These are phyloP conservation scores for Mediolabrus comicus DNA, from an alignment of 108 stramenopile species.

Conservation along the genomic window DNA sequence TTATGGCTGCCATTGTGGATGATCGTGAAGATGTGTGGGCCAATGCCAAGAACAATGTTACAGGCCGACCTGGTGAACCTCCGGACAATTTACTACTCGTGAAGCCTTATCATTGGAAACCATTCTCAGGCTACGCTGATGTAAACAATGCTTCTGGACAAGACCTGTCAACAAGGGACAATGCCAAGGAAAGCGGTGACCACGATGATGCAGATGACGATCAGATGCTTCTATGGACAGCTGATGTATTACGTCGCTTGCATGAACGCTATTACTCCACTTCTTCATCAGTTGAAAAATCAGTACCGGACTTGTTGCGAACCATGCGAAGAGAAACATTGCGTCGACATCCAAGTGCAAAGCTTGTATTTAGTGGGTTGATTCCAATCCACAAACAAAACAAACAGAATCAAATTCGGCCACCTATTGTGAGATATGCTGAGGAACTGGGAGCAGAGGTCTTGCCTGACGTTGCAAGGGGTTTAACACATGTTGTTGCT, in stretches of 20 bases:
- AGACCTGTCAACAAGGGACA: conserved; percentile 53
- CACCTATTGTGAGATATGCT: conserved; percentile 70
- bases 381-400: conserved; percentile 71
- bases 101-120: conserved; percentile 80
- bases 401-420: conserved; percentile 40
- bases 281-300: conserved; percentile 32
- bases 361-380: conserved; percentile 73
- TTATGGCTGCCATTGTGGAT: conserved; percentile 84
- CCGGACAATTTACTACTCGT: conserved; percentile 80
- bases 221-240: conserved; percentile 67
- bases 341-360: conserved; percentile 19
- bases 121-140: conserved; percentile 80
- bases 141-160: conserved; percentile 83
- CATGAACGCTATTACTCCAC: conserved; percentile 63
- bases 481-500: conserved; percentile 73
- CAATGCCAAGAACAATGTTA: conserved; percentile 68
- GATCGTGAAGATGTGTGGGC: conserved; percentile 94
- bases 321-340: conserved; percentile 63
- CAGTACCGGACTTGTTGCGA: conserved; percentile 64
- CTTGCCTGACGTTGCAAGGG: conserved; percentile 41
- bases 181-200: conserved; percentile 14
- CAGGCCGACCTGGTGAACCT: conserved; percentile 74
- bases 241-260: conserved; percentile 59
- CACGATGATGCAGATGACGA: conserved; percentile 48
- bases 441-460: conserved; percentile 77